phyloP scores from a whole-genome alignment of 176 grass and related monocot species.

The Pontederia crassipes region DNA sequence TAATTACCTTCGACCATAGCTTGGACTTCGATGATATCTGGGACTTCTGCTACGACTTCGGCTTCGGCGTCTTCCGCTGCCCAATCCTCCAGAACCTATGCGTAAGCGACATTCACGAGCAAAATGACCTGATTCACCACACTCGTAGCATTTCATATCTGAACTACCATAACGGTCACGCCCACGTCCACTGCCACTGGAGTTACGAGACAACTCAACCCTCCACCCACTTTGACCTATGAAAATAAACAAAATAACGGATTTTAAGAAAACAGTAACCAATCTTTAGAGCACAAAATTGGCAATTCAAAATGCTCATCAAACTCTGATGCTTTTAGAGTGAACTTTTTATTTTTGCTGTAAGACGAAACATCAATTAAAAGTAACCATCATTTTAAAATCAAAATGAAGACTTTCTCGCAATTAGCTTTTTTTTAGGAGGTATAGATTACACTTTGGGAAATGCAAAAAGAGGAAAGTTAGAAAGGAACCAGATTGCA shows the following conservation, averaged over 20 bases:
- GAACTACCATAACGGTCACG: constrained; percentile 59
- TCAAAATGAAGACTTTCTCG: no score
- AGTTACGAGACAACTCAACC: constrained; percentile 71
- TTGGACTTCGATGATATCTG: constrained; percentile 75
- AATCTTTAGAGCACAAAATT: no score
- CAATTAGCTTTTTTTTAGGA: no score
- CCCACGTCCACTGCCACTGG: constrained; percentile 30
- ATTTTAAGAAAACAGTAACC: background rate
- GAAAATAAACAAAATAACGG: constrained; percentile 5
- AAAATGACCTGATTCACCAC: constrained; percentile 92
- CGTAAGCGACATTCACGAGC: constrained; percentile 82
- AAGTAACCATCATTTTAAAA: no score
- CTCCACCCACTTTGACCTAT: constrained; percentile 93
- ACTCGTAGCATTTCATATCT: constrained; percentile 92
- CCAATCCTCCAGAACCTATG: constrained; percentile 74
- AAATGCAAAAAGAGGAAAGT: no score
- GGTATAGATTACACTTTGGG: no score
- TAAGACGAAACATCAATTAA: no score
- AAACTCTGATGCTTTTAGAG: no score
- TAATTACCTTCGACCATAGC: constrained; percentile 79
- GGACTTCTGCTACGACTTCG: constrained; percentile 66
- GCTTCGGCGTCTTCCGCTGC: constrained; percentile 60
- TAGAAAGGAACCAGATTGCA: no score
- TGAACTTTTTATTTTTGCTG: no score
- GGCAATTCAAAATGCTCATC: no score